Conservation (phyloP, 495 filamentous ascomycete genomes). For the Penicillium desertorum region DNA sequence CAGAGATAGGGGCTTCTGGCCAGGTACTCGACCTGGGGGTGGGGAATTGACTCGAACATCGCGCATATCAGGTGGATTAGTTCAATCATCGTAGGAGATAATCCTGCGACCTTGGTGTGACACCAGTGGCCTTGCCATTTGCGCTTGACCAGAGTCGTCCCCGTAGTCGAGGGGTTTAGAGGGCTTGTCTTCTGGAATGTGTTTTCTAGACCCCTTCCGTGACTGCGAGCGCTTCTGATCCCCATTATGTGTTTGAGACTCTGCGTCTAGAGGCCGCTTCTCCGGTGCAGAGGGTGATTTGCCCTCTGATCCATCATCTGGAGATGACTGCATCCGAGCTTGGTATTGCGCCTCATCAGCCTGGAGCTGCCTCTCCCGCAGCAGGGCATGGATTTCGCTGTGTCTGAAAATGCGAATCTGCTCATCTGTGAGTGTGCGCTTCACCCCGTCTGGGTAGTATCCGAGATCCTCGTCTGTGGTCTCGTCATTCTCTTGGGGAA, state of each 20-base stretch:
- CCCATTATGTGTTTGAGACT: background rate
- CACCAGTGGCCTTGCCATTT: background rate
- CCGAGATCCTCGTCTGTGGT: conserved; percentile 74
- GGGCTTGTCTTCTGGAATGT: background rate
- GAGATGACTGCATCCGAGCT: conserved; percentile 14
- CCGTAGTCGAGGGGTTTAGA: conserved; percentile 21
- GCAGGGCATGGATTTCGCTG: conserved; percentile 76
- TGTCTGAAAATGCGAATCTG: conserved; percentile 89
- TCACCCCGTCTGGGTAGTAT: conserved; percentile 85
- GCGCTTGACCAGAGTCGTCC: conserved; percentile 1
- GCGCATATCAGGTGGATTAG: background rate
- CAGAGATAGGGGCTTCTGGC: background rate
- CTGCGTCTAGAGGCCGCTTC: background rate
- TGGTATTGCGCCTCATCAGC: conserved; percentile 36
- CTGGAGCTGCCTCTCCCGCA: conserved; percentile 51
- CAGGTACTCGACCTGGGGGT: background rate
- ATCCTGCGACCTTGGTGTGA: conserved; percentile 32
- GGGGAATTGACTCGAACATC: background rate
- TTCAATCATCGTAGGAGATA: conserved; percentile 45
- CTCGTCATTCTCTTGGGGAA: conserved; percentile 29
- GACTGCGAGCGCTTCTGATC: background rate
- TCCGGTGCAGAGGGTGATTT: conserved; percentile 6
- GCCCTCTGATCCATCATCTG: conserved; percentile 14
- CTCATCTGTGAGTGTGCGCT: conserved; percentile 88
- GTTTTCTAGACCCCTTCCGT: background rate